These are phyloP conservation scores for Volvox reticuliferus DNA, from an alignment of 139 green algal species.

Conservation along the genomic window DNA sequence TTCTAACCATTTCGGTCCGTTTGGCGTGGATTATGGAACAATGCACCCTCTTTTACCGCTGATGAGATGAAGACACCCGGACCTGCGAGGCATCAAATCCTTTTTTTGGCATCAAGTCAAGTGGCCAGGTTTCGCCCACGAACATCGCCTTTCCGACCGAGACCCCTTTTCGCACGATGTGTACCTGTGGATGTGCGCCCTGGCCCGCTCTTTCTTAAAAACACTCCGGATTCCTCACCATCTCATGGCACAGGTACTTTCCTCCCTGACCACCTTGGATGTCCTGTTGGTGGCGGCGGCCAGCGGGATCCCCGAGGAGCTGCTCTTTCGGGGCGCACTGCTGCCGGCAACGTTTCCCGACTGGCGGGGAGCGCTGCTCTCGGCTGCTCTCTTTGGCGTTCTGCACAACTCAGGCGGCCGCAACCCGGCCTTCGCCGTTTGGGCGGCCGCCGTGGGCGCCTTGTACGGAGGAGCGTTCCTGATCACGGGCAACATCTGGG, in stretches of 20 bases:
- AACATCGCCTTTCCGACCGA: too few relatives aligned
- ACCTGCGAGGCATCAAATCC: too few relatives aligned
- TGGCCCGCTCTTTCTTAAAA: too few relatives aligned
- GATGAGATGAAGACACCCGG: too few relatives aligned
- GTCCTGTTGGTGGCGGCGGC: constrained; percentile 70
- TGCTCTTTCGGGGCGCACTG: constrained; percentile 85
- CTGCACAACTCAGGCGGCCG: constrained; percentile 85
- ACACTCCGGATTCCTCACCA: too few relatives aligned
- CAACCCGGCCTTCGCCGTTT: constrained; percentile 83
- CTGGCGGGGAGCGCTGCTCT: constrained; percentile 78
- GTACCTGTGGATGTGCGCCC: too few relatives aligned
- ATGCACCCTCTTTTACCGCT: too few relatives aligned
- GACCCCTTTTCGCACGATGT: too few relatives aligned
- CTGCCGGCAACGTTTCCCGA: constrained; percentile 82
- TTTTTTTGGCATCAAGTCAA: too few relatives aligned
- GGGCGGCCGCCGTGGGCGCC: constrained; percentile 76
- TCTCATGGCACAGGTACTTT: constrained; percentile 67
- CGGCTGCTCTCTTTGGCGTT: constrained; percentile 78
- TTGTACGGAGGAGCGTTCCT: constrained; percentile 82
- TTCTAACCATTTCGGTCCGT: too few relatives aligned
- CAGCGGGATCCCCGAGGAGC: constrained; percentile 78
- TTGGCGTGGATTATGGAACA: too few relatives aligned
- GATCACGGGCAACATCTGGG: constrained; percentile 74
- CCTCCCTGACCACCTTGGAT: constrained; percentile 66
- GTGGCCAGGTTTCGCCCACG: too few relatives aligned